Evolutionary conservation across 208 protist species (phyloP).

Genomic region (Leishmania gerbilli): DNA sequence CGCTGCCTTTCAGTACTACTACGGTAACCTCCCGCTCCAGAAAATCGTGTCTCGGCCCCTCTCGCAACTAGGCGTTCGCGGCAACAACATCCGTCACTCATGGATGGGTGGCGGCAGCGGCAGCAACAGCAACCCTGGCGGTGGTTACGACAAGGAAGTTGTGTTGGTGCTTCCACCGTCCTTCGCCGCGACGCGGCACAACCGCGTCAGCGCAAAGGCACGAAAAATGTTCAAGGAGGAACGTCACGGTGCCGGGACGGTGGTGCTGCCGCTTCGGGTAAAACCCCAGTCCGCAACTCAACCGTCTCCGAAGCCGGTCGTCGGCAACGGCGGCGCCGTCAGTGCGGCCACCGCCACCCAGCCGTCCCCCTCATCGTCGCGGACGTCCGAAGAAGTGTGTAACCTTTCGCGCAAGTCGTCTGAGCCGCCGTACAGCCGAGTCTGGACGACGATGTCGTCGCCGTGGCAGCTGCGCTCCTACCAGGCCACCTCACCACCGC

Average conservation of each 20-base stretch:
- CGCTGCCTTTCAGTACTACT: slow-evolving; percentile 32
- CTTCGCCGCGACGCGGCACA: slow-evolving; percentile 40
- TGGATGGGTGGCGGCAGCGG: background rate
- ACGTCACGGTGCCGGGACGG: slow-evolving; percentile 35
- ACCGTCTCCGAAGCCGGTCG: background rate
- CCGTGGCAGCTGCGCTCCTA: slow-evolving; percentile 1
- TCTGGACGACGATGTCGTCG: background rate
- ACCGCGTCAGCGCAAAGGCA: slow-evolving; percentile 42
- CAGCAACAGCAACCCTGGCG: background rate
- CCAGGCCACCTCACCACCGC: background rate
- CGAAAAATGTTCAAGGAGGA: slow-evolving; percentile 52
- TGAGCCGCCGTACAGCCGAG: background rate
- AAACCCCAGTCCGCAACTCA: background rate
- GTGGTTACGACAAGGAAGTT: background rate
- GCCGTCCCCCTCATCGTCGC: background rate
- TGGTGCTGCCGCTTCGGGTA: slow-evolving; percentile 39
- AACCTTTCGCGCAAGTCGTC: background rate
- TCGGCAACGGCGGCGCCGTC: background rate
- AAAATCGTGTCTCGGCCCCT: background rate
- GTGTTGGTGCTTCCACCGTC: slow-evolving; percentile 15
- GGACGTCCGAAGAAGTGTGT: background rate
- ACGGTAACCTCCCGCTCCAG: background rate
- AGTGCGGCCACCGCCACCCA: background rate
- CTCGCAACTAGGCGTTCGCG: background rate
- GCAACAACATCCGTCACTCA: background rate